phyloP scores from a whole-genome alignment of 805 yeast genomes.

The Yamadazyma akitaensis region DNA sequence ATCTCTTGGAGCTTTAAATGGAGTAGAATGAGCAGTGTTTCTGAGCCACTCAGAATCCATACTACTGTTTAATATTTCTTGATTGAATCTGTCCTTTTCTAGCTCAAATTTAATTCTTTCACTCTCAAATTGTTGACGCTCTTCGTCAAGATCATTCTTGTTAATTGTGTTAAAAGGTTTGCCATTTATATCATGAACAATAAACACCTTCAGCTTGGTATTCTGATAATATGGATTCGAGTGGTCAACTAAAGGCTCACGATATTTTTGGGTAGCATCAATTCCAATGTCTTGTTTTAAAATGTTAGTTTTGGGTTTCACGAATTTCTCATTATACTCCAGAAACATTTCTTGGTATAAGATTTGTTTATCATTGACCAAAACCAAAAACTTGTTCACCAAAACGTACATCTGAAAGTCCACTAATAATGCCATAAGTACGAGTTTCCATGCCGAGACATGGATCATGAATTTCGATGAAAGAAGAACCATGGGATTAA shows the following conservation, averaged over 20 bases:
- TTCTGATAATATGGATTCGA: constrained; percentile 25
- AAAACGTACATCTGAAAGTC: constrained; percentile 33
- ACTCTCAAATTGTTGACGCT: constrained; percentile 13
- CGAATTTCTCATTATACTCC: constrained; percentile 62
- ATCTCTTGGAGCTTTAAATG: constrained; percentile 8
- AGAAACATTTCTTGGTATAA: constrained; percentile 56
- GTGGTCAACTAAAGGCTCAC: constrained; percentile 17
- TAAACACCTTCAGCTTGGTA: constrained; percentile 41
- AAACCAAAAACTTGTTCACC: constrained; percentile 44
- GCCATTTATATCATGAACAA: constrained; percentile 49
- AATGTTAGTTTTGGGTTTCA: constrained; percentile 53
- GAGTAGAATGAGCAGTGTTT: constrained; percentile 13
- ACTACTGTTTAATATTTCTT: constrained; percentile 9
- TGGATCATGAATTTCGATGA: constrained; percentile 34
- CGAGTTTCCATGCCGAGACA: constrained; percentile 29
- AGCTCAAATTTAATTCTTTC: constrained; percentile 14
- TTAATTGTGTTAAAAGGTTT: constrained; percentile 20
- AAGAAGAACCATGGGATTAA: constrained; percentile 55
- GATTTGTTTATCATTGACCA: constrained; percentile 57
- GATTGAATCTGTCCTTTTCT: constrained; percentile 13
- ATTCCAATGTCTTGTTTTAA: constrained; percentile 57
- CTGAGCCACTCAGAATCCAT: constrained; percentile 14
- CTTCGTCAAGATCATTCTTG: constrained; percentile 11
- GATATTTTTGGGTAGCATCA: constrained; percentile 47
- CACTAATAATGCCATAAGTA: constrained; percentile 22